Evolutionary conservation across 1,284 basidiomycete species (phyloP), one percentile per base, ranked within the genome.

Genomic region (Apiotrichum brassicae): DNA sequence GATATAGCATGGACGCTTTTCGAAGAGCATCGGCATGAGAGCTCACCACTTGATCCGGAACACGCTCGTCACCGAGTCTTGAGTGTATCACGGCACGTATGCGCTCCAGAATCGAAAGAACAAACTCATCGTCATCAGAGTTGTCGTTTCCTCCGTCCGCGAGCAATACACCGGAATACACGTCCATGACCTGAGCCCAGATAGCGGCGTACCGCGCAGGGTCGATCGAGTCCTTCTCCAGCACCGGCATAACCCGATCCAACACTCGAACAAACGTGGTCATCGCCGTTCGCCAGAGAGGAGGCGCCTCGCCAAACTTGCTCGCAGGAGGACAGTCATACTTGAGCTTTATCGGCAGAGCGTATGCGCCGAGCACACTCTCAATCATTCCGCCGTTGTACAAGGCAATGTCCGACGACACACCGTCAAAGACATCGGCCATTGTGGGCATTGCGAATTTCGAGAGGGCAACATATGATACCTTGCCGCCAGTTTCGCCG

Each of bases 261-360:
- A 65, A 45, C 13, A 65, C 58, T 18, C 56, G 46, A 12, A 56
- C 45, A 32, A 65, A 56, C 7, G 55, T 53, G 3, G 44, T 45
- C 59, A 67, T 62, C 2, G 68, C 68, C 0, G 87, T 91, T 72
- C 90, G 91, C 92, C 91, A 95, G 8, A 95, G 72, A 0, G 90
- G 88, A n/a, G 70, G 73, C 64, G 90, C 90, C 46, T 86, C 82
- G 1, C 87, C 87, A 63, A 82, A 87, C 66, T 85, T 90, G 37
- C 84, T 90, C 1, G 92, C 79, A 0, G 85, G 75, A 0, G 93
- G 92, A 66, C 93, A 95, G 39, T 92, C 89, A 61, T 97, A 95
- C 71, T 93, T 94, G 55, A 97, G 76, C 67, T 91, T 91, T 67
- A 97, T 83, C 0, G 93, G 91, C 28, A 94, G 84, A 2, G 86